These are phyloP conservation scores for Dryas octopetala DNA, from an alignment of 306 rosid species.

Conservation along the genomic window DNA sequence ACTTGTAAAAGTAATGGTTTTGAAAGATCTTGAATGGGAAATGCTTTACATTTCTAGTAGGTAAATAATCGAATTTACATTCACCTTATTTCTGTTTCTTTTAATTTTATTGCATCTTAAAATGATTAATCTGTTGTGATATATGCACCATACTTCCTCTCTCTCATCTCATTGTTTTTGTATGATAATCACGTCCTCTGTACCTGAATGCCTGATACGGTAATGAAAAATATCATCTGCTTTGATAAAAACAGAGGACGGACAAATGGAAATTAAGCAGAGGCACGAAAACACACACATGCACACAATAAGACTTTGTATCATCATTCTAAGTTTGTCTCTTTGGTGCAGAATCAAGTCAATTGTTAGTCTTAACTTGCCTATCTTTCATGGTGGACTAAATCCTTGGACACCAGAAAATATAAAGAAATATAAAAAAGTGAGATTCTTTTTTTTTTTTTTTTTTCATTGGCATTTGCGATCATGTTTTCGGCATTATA, in stretches of 20 bases:
- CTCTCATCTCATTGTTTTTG: too few relatives aligned
- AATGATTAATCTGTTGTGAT: too few relatives aligned
- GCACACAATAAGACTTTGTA: neutral
- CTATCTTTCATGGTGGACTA: neutral
- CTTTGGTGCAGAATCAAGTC: neutral
- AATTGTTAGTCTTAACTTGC: neutral
- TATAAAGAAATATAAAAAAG: neutral
- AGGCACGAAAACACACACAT: neutral
- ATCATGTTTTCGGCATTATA: neutral
- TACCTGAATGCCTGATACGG: too few relatives aligned
- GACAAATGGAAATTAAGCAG: neutral
- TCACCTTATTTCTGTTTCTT: too few relatives aligned
- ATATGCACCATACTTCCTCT: too few relatives aligned
- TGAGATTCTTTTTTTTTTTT: neutral
- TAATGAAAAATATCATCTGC: too few relatives aligned
- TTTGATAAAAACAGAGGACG: neutral
- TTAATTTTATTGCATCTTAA: too few relatives aligned
- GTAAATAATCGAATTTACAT: neutral
- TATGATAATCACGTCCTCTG: too few relatives aligned
- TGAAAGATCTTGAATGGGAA: slow-evolving; percentile 3
- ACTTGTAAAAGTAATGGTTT: neutral
- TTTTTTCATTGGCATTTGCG: neutral
- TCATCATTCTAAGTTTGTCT: neutral
- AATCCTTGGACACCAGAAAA: neutral
- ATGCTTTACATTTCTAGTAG: neutral